Percentiles rank a stretch among this genome's conserved stretches.
phyloP scores from a whole-genome alignment of 805 yeast genomes.

The Cyberlindnera euphorbiiphila region DNA sequence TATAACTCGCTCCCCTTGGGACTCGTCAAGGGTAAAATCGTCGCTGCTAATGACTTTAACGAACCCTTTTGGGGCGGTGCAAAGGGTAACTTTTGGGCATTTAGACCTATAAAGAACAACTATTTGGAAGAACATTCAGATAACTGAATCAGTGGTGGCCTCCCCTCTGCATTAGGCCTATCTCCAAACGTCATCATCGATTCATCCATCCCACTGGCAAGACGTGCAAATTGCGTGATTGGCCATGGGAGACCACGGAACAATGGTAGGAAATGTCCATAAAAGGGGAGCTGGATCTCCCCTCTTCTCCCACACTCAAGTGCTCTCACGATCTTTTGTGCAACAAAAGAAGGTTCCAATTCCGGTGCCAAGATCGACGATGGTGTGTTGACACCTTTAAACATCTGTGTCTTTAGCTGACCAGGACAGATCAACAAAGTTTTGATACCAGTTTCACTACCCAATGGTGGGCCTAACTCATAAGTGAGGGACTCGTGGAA shows the following conservation, averaged over 20 bases:
- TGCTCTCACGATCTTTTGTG: constrained; percentile 50
- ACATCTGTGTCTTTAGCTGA: constrained; percentile 74
- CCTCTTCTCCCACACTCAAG: constrained; percentile 61
- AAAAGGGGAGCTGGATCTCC: constrained; percentile 69
- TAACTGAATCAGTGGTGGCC: neutral
- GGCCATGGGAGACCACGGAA: constrained; percentile 74
- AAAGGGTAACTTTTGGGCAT: constrained; percentile 43
- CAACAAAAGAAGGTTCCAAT: constrained; percentile 64
- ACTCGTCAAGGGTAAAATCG: constrained; percentile 79
- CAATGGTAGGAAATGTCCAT: constrained; percentile 70
- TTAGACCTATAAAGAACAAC: constrained; percentile 51
- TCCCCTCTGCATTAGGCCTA: constrained; percentile 2
- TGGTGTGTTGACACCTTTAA: constrained; percentile 70
- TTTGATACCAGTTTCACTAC: constrained; percentile 48
- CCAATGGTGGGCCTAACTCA: constrained; percentile 52
- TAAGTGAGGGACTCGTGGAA: constrained; percentile 77
- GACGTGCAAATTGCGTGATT: constrained; percentile 38
- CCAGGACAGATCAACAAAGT: constrained; percentile 85
- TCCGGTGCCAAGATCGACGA: constrained; percentile 77
- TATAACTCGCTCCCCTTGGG: constrained; percentile 91
- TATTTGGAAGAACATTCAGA: constrained; percentile 35
- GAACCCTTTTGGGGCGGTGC: constrained; percentile 39
- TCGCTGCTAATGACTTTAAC: constrained; percentile 61
- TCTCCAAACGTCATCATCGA: constrained; percentile 31
- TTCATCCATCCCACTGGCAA: constrained; percentile 43